These are phyloP conservation scores for Uronychia setigera DNA, from an alignment of 73 alveolate species.

Conservation along the genomic window DNA sequence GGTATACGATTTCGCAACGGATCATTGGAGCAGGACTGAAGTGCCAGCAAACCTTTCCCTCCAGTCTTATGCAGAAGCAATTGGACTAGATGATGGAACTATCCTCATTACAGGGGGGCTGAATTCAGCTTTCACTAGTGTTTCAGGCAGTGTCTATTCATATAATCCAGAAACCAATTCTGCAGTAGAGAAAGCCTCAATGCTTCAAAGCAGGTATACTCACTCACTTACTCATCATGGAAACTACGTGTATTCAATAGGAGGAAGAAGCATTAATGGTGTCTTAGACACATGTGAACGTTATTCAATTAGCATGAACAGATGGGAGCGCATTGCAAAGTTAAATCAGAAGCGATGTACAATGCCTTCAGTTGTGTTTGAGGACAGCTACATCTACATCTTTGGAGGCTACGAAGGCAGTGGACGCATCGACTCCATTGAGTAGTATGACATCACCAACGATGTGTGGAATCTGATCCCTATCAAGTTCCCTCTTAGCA, in stretches of 20 bases:
- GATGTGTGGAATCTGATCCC: constrained; percentile 66
- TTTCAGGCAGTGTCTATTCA: constrained; percentile 58
- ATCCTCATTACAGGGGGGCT: constrained; percentile 72
- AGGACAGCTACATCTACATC: constrained; percentile 64
- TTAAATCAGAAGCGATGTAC: constrained; percentile 70
- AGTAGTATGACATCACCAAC: constrained; percentile 66
- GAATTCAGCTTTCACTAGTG: constrained; percentile 66
- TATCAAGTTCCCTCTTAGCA: constrained; percentile 68
- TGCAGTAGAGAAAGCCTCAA: constrained; percentile 58
- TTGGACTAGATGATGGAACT: constrained; percentile 67
- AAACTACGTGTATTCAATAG: constrained; percentile 58
- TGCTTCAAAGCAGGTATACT: constrained; percentile 60
- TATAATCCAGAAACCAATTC: constrained; percentile 66
- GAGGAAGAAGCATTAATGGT: constrained; percentile 75
- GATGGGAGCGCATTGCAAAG: constrained; percentile 75
- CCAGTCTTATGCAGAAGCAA: constrained; percentile 69
- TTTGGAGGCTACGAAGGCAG: constrained; percentile 78
- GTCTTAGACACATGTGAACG: constrained; percentile 71
- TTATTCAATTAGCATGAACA: constrained; percentile 61
- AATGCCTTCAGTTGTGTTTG: constrained; percentile 70
- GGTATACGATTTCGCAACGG: constrained; percentile 52
- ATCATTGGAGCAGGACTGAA: constrained; percentile 59
- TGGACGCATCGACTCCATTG: constrained; percentile 74
- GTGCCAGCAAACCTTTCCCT: constrained; percentile 58
- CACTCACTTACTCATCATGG: constrained; percentile 65